Base-by-base conservation (phyloP, 768 basidiomycete species). In the Lentinula sp. region DNA sequence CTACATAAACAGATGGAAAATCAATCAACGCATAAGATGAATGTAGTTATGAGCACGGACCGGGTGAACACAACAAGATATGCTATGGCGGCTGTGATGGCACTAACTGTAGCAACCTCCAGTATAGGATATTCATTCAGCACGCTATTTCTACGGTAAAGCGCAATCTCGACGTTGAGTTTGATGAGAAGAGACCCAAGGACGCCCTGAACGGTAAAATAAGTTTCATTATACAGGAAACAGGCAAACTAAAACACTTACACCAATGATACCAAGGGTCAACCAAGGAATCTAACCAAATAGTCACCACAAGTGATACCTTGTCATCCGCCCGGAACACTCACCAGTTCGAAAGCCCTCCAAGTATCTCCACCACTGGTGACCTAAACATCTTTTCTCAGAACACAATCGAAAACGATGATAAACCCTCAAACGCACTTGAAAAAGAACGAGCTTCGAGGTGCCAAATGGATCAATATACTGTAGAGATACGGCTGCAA, bases 391-490 rank as follows among this genome's bases (percentile, higher is more conserved):
- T 28, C 1, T 35, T 42, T 42, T 7, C 42, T 41, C 10, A 35
- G 9, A 37, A 7, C 6, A 23, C 6, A 16, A 23, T n/a, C n/a
- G 3, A 4, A 46, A 52, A 39, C 53, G 15, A 59, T 15, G 28
- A 16, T 23, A 53, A n/a, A 12, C 18, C 46, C 5, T 32, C 16
- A 23, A 37, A 54, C 73, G 56, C 61, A 88, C 88, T 70, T 88
- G 84, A 68, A 91, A 91, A 33, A 93, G 76, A 7, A 93, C 91
- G 18, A 94, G 80, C 67, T 93, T 93, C 20, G 88, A 85, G 12
- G 88, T 92, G 37, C 88, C 87, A 69, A 94, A 95, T 0, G 93
- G 93, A 67, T 95, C 88, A 51, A 94, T 80, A 71, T 87, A 86
- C 70, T 93, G 90, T 57, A 96, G 72, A 0, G 89, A 81, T n/a